These are phyloP conservation scores for Penicillium egyptiacum DNA, from an alignment of 495 filamentous ascomycete species.

Conservation along the genomic window DNA sequence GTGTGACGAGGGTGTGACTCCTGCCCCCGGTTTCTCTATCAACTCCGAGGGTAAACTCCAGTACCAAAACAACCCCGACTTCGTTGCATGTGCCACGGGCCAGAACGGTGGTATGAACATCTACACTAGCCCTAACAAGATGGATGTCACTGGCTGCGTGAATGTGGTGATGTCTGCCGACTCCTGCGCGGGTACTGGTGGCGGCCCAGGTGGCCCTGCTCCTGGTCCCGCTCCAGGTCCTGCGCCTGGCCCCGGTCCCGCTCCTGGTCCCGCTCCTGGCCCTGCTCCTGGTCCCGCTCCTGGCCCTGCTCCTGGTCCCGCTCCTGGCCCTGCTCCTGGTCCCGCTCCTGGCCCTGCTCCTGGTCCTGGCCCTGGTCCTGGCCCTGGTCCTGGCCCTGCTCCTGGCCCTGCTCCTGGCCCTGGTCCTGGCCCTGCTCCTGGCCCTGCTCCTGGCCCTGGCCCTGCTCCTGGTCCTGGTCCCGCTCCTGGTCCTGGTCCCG, in stretches of 20 bases:
- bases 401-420: no score
- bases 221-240: no score
- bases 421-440: not conserved
- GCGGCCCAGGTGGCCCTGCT: slow-evolving; percentile 4
- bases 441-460: not conserved
- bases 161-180: slow-evolving; percentile 50
- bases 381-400: not conserved
- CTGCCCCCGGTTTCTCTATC: slow-evolving; percentile 50
- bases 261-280: not conserved
- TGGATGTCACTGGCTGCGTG: slow-evolving; percentile 46
- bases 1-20: slow-evolving; percentile 56
- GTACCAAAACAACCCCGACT: slow-evolving; percentile 44
- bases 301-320: no score
- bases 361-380: not conserved
- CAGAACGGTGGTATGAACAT: slow-evolving; percentile 51
- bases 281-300: not conserved
- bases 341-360: slow-evolving; percentile 9
- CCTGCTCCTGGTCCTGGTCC: not conserved
- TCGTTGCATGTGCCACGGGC: slow-evolving; percentile 56
- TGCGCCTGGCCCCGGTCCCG: not conserved
- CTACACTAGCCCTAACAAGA: slow-evolving; percentile 46
- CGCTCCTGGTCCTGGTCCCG: not conserved
- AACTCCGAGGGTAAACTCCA: slow-evolving; percentile 47
- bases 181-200: slow-evolving; percentile 38
- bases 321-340: not conserved